Conservation (phyloP, 2,329 filamentous ascomycete genomes). For the Talaromyces sp. region DNA sequence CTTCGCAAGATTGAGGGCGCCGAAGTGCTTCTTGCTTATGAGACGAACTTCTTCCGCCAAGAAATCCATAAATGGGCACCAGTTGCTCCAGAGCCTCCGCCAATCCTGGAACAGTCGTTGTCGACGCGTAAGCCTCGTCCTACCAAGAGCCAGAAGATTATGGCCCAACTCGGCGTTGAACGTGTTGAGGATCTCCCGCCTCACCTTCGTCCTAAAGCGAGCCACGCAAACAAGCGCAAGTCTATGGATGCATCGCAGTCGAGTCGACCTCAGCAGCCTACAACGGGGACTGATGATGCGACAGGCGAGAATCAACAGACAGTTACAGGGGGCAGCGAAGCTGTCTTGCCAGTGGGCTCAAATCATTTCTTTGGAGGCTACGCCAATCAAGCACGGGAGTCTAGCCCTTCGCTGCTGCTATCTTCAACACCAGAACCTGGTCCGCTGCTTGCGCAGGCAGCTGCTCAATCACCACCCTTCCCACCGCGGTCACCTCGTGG, state of each 20-base stretch:
- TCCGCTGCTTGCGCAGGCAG: constrained; percentile 33
- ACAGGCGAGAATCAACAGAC: constrained; percentile 13
- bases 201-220: constrained; percentile 72
- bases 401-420: constrained; percentile 31
- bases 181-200: constrained; percentile 87
- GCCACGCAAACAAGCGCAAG: constrained; percentile 64
- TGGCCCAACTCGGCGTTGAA: constrained; percentile 80
- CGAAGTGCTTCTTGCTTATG: constrained; percentile 81
- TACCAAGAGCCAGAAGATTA: constrained; percentile 93
- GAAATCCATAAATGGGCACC: constrained; percentile 93
- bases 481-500: constrained; percentile 34
- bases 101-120: constrained; percentile 77
- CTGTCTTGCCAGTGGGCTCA: constrained; percentile 18
- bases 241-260: constrained; percentile 47
- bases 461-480: constrained; percentile 33
- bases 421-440: constrained; percentile 24
- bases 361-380: constrained; percentile 34
- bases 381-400: constrained; percentile 30
- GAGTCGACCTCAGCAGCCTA: constrained; percentile 21
- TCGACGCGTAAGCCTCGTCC: constrained; percentile 93
- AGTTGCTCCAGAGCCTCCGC: constrained; percentile 79
- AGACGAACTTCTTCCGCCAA: constrained; percentile 97
- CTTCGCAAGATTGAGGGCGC: constrained; percentile 95
- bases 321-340: constrained; percentile 10
- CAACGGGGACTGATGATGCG: constrained; percentile 12